Base-by-base conservation (phyloP, 306 rosid species). In the Vigna radiata region DNA sequence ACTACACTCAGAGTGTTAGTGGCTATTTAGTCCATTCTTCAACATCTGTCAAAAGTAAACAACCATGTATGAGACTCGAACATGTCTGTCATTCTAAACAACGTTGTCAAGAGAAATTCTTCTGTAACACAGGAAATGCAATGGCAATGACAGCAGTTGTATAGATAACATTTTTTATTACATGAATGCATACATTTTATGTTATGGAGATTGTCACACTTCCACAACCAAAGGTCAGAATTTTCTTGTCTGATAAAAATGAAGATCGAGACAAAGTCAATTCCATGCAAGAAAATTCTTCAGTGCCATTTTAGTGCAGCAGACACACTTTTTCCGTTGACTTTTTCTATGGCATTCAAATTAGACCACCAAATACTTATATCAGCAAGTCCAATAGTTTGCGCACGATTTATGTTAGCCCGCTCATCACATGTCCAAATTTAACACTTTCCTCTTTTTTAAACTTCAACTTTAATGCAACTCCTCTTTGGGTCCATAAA, bases 221-320 rank as follows among this genome's bases (percentile, higher is more conserved):
- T 50, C 15, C 44, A 37, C 25, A 21, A 63, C 1, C 39, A 56
- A 10, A 61, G 33, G 48, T 46, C 48, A 33, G 21, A 46, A 17
- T n/a, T 27, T 29, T 9, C 6, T 47, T 46, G 49, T 58, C 17
- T 18, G 15, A 15, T 7, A n/a, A 60, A 27, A 44, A 5, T 37
- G 0, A 53, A 8, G 15, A 21, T 5, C 1, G 56, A 73, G 25
- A 17, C 58, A 13, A 49, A 63, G 79, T 63, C 41, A 19, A 63
- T 18, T n/a, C 18, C 63, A 63, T 48, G 44, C 53, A 39, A 7
- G 52, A 75, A 62, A 53, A 33, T 62, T 48, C 71, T 47, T 21
- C 8, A 62, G 62, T 75, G 79, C 14, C 1, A 60, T 47, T 29
- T 4, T 23, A 61, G 68, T 73, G 78, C 59, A 72, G 78, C 59